Percentiles rank a stretch among this genome's conserved stretches.
Evolutionary conservation across 176 grass and related monocot genomes (phyloP).

Genomic region (Paspalum notatum): DNA sequence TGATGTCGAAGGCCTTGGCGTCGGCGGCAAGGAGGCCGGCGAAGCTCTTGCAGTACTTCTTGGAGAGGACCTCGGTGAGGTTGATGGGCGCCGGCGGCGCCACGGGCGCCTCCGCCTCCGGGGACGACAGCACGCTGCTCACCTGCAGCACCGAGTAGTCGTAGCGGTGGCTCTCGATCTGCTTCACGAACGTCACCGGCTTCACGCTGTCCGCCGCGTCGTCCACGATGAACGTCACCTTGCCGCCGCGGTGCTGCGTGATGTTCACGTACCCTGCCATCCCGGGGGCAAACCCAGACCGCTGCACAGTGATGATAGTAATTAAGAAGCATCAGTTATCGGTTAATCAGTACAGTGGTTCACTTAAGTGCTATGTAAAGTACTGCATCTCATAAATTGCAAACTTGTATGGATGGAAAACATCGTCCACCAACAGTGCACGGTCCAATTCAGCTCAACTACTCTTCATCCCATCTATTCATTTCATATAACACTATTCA

Average conservation of each 20-base stretch:
- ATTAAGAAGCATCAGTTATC: not conserved
- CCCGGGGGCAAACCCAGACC: constrained; percentile 54
- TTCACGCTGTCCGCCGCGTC: constrained; percentile 42
- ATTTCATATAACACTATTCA: not conserved
- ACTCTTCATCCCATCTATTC: constrained; percentile 16
- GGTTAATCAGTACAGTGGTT: too few species aligned
- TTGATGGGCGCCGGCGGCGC: constrained; percentile 63
- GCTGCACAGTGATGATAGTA: too few species aligned
- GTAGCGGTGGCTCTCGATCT: constrained; percentile 52
- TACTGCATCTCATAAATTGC: not conserved
- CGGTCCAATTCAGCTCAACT: not conserved
- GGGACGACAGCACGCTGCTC: constrained; percentile 53
- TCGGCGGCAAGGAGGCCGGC: constrained; percentile 55
- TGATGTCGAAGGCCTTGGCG: constrained; percentile 50
- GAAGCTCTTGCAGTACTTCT: constrained; percentile 86
- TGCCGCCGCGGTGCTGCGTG: constrained; percentile 61
- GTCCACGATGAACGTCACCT: constrained; percentile 56
- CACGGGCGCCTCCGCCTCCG: constrained; percentile 64
- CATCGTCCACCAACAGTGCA: constrained; percentile 14
- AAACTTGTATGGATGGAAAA: not conserved
- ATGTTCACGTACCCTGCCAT: constrained; percentile 76
- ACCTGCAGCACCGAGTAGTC: constrained; percentile 71
- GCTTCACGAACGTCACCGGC: constrained; percentile 39
- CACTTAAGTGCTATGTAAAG: too few species aligned
- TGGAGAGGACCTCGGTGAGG: constrained; percentile 76